Base-by-base conservation (phyloP, 805 yeast genomes). In the Wickerhamomyces chambardii region DNA sequence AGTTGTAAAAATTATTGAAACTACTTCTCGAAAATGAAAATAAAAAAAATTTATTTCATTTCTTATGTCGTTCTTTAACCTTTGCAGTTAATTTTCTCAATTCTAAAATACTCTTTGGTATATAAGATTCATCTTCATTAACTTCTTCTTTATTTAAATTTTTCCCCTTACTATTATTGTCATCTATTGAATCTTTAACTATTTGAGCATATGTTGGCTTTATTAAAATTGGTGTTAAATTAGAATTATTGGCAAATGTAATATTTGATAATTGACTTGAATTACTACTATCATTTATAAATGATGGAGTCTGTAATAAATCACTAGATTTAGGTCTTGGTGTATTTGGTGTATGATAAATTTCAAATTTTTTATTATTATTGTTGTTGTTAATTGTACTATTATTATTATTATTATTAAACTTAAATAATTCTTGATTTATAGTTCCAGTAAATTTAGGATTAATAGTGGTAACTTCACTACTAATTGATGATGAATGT, bases 241-340 rank as follows among this genome's bases (percentile, higher is more conserved):
- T 28, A 22, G 39, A 34, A 4, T 43, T 37, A 16, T 30, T 44
- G 19, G 51, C 55, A 40, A 49, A 51, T 4, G 55, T 51, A 3
- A 49, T 39, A 34, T 45, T 51, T 2, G 54, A 48, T 14, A 51
- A 12, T 2, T 27, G 24, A 15, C 37, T 28, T 12, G 46, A 36
- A 2, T 55, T 44, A 9, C 7, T 12, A n/a, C 46, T 44, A 32
- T 47, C 47, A 25, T 36, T 43, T 7, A 33, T 36, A 32, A 40
- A 51, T 6, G 54, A 47, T 15, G 56, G 56, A 1, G 56, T 51
- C 29, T 51, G 54, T 10, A 47, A 29, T 22, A 50, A n/a, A 6
- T 48, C 49, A 18, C 53, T 47, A 10, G 56, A 51, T 35, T 50
- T 51, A 6, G 55, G 53, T 35, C 51, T 46, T 33, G 56, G 56